Evolutionary conservation across 495 filamentous ascomycete species (phyloP).

Genomic region (Penicillium goetzii): DNA sequence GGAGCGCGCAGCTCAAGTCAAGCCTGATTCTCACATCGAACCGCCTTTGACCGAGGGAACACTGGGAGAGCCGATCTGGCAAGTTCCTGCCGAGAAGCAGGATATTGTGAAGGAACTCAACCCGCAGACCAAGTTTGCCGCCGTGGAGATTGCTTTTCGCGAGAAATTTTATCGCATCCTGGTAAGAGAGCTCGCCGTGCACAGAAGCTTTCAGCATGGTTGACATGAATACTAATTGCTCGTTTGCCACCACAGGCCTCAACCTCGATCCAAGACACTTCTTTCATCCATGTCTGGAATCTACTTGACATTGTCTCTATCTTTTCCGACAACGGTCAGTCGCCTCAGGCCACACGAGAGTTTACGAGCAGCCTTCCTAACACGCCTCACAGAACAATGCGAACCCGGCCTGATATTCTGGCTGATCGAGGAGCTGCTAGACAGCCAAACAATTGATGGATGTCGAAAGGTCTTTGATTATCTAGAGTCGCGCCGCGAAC

Average conservation of each 20-base stretch:
- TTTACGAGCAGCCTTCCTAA: constrained; percentile 26
- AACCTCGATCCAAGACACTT: constrained; percentile 70
- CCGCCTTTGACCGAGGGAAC: constrained; percentile 68
- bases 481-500: constrained; percentile 86
- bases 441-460: constrained; percentile 90
- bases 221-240: constrained; percentile 26
- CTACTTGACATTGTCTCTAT: constrained; percentile 87
- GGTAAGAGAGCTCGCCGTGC: constrained; percentile 50
- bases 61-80: constrained; percentile 47
- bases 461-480: constrained; percentile 92
- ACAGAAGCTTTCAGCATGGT: constrained; percentile 4
- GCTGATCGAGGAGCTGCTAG: constrained; percentile 92
- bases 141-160: constrained; percentile 77
- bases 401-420: constrained; percentile 83
- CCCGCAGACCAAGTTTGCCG: constrained; percentile 59
- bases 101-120: constrained; percentile 30
- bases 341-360: constrained; percentile 5
- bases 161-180: constrained; percentile 75
- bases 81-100: constrained; percentile 36
- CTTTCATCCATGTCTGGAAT: constrained; percentile 86
- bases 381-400: constrained; percentile 66
- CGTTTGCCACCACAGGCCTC: constrained; percentile 52
- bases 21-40: constrained; percentile 70
- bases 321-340: constrained; percentile 75
- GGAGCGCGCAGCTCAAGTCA: constrained; percentile 63